A percentile compares a stretch with the other conserved stretches of the same genome.
Conservation (phyloP, 2,329 filamentous ascomycete species). For the Cercospora zeae-maydis region DNA sequence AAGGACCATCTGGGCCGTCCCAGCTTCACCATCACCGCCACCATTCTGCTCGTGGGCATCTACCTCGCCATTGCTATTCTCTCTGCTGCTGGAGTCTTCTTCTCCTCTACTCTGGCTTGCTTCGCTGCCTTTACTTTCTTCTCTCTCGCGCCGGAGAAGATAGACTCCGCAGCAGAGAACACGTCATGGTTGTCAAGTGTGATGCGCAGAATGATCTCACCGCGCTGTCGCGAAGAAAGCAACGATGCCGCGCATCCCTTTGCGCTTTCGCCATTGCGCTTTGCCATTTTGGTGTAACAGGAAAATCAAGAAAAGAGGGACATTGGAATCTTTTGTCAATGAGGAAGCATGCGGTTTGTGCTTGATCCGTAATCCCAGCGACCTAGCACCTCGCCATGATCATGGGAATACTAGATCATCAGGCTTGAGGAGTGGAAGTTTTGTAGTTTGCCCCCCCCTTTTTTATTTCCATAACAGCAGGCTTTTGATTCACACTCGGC, state of each 20-base stretch:
- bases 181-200: background rate
- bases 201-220: background rate
- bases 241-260: background rate
- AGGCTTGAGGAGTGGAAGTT: background rate
- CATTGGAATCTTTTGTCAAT: background rate
- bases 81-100: background rate
- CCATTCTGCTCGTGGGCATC: background rate
- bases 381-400: background rate
- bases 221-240: background rate
- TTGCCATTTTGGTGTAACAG: background rate
- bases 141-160: background rate
- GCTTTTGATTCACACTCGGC: background rate
- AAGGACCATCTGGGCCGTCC: constrained; percentile 1
- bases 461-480: background rate
- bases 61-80: background rate
- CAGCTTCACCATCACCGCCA: background rate
- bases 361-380: background rate
- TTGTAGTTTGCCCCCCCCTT: background rate
- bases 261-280: background rate
- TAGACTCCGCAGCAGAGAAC: background rate
- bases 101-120: background rate
- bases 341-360: too few species aligned
- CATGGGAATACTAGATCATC: background rate
- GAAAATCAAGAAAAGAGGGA: background rate
- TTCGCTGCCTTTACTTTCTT: background rate